Conservation (phyloP, 2,329 filamentous ascomycete genomes). For the Cytospora leucostoma region DNA sequence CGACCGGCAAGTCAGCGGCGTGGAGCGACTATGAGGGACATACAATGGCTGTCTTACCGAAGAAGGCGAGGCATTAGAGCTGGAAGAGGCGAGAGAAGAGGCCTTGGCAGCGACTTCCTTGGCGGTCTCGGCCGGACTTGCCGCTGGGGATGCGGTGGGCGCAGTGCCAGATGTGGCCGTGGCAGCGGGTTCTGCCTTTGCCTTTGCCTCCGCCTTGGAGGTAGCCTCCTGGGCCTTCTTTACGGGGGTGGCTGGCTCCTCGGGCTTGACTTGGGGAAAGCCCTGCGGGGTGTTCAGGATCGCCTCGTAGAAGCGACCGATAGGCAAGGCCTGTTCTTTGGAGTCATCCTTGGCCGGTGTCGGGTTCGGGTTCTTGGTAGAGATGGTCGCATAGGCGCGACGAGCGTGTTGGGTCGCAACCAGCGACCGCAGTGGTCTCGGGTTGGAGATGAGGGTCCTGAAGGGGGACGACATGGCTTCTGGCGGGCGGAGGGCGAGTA, state of each 20-base stretch:
- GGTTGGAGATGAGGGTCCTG: constrained; percentile 34
- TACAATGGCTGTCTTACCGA: constrained; percentile 4
- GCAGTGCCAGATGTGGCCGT: constrained; percentile 21
- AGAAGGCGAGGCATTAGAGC: constrained; percentile 12
- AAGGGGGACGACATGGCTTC: constrained; percentile 23
- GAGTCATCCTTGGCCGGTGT: constrained; percentile 33
- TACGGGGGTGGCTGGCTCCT: constrained; percentile 47
- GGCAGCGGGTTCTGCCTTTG: constrained; percentile 23
- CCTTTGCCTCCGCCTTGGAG: constrained; percentile 30
- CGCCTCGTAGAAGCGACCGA: constrained; percentile 62
- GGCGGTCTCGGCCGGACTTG: constrained; percentile 27
- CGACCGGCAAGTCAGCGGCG: constrained; percentile 7
- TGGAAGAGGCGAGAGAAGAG: constrained; percentile 6
- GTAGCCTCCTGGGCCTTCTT: constrained; percentile 21
- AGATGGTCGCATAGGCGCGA: constrained; percentile 35
- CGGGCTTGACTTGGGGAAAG: constrained; percentile 44
- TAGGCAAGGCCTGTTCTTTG: constrained; percentile 48
- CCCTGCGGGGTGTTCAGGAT: constrained; percentile 52
- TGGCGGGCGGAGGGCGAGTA: not conserved
- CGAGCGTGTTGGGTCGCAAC: constrained; percentile 27
- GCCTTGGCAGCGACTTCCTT: constrained; percentile 25
- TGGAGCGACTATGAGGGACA: not conserved
- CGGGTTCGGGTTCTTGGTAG: constrained; percentile 34
- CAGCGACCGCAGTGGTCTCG: constrained; percentile 34
- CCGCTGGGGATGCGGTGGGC: constrained; percentile 24